Evolutionary conservation across 495 filamentous ascomycete genomes (phyloP).

Genomic region (Pyrenopolyporus hunteri): DNA sequence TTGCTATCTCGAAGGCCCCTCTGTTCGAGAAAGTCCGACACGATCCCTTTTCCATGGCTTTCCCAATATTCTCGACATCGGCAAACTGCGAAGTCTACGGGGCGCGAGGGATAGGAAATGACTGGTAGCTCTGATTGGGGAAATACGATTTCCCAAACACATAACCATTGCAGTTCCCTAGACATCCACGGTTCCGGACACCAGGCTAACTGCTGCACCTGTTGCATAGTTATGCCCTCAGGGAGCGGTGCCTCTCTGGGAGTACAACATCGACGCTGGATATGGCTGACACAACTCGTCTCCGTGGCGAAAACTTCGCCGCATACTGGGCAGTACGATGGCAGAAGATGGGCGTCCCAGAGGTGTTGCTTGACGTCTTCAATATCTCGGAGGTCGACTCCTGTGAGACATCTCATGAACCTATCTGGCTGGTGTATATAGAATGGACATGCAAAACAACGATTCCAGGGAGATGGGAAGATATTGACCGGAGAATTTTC

Average conservation of each 20-base stretch:
- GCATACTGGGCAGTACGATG: conserved; percentile 30
- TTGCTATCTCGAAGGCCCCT: background rate
- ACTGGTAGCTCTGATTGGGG: conserved; percentile 13
- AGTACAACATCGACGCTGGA: conserved; percentile 13
- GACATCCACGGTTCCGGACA: background rate
- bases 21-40: conserved; percentile 17
- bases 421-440: conserved; percentile 9
- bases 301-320: conserved; percentile 11
- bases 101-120: background rate
- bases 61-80: conserved; percentile 30
- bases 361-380: conserved; percentile 31
- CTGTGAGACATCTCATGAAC: conserved; percentile 18
- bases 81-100: conserved; percentile 19
- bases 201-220: conserved; percentile 27
- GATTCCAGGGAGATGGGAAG: background rate
- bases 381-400: conserved; percentile 10
- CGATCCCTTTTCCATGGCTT: conserved; percentile 13
- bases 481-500: background rate
- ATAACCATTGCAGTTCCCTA: conserved; percentile 25
- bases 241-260: background rate
- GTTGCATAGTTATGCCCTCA: conserved; percentile 30
- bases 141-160: conserved; percentile 32
- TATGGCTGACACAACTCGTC: conserved; percentile 16
- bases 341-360: conserved; percentile 19
- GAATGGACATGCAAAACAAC: conserved; percentile 21